A percentile compares a stretch with the other conserved stretches of the same genome.
Conservation (phyloP, 2,329 filamentous ascomycete genomes). For the Colletotrichum higginsianum region DNA sequence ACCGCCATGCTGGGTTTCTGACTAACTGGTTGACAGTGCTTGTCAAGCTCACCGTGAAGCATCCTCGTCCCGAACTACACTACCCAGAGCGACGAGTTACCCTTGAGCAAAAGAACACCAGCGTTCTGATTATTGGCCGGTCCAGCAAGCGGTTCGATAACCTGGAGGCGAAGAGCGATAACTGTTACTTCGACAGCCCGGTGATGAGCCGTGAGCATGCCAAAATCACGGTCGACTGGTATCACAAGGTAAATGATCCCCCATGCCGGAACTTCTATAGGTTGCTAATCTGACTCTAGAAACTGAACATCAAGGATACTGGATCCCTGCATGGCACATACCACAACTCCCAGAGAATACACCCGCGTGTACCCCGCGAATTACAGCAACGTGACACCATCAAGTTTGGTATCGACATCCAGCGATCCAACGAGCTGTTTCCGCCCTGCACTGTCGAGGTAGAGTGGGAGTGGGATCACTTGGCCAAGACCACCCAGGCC, state of each 20-base stretch:
- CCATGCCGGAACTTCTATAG: background rate
- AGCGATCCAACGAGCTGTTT: constrained; percentile 53
- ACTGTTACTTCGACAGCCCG: constrained; percentile 79
- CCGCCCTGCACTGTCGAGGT: constrained; percentile 57
- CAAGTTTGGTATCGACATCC: constrained; percentile 55
- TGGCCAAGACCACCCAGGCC: background rate
- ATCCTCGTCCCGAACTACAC: constrained; percentile 42
- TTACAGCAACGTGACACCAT: constrained; percentile 51
- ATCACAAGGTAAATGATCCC: constrained; percentile 58
- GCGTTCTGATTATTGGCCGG: constrained; percentile 57
- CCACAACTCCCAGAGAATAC: constrained; percentile 53
- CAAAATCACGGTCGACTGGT: constrained; percentile 61
- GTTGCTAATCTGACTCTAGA: constrained; percentile 50
- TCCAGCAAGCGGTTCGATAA: constrained; percentile 58
- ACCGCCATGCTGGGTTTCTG: constrained; percentile 23
- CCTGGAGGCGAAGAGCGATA: constrained; percentile 59
- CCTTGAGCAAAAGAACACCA: constrained; percentile 46
- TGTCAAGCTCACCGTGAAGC: constrained; percentile 48
- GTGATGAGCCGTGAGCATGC: constrained; percentile 82
- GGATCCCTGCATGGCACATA: constrained; percentile 70
- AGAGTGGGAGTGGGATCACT: constrained; percentile 48
- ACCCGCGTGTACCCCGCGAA: constrained; percentile 34
- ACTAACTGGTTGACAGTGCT: constrained; percentile 47
- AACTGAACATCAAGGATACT: constrained; percentile 61
- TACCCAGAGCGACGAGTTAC: constrained; percentile 45